These are phyloP conservation scores for Alternaria infectoria DNA, from an alignment of 2,329 filamentous ascomycete genomes.

Conservation along the genomic window DNA sequence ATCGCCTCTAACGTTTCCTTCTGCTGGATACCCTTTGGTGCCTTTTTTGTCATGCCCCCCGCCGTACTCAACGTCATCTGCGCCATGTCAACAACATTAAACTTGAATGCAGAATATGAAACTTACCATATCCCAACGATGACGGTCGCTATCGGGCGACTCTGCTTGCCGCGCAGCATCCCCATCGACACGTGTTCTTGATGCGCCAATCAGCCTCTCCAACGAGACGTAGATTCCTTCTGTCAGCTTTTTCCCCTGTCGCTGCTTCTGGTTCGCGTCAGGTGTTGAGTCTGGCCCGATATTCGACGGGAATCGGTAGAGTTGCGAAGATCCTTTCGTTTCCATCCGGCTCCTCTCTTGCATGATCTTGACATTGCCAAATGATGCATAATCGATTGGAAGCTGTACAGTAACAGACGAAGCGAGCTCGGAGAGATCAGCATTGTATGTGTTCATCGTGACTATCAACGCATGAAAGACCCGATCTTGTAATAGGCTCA, in stretches of 20 bases:
- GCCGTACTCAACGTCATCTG: slow-evolving; percentile 75
- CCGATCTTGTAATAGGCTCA: slow-evolving; percentile 64
- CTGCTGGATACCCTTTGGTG: slow-evolving; percentile 58
- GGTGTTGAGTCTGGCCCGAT: slow-evolving; percentile 5
- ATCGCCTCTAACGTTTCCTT: slow-evolving; percentile 21
- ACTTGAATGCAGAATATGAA: background rate
- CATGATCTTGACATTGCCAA: slow-evolving; percentile 25
- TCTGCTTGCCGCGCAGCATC: background rate
- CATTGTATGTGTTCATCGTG: slow-evolving; percentile 43
- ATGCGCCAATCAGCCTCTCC: slow-evolving; percentile 51
- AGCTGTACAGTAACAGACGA: slow-evolving; percentile 53
- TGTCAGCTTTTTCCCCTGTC: slow-evolving; percentile 57
- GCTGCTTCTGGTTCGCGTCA: slow-evolving; percentile 32
- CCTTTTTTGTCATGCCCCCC: slow-evolving; percentile 56
- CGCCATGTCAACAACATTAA: slow-evolving; percentile 57
- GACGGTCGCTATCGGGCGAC: background rate
- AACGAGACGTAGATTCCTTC: slow-evolving; percentile 69
- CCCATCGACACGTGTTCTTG: background rate
- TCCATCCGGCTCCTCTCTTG: slow-evolving; percentile 22
- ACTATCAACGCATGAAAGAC: slow-evolving; percentile 72
- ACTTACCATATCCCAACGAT: slow-evolving; percentile 72
- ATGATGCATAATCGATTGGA: slow-evolving; percentile 61
- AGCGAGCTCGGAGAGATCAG: slow-evolving; percentile 56
- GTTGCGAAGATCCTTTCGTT: slow-evolving; percentile 9
- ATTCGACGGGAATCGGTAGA: slow-evolving; percentile 4